Evolutionary conservation across 202 grass and related monocot species (phyloP), one percentile per base, ranked within the genome.

Genomic region (Musa balbisiana): DNA sequence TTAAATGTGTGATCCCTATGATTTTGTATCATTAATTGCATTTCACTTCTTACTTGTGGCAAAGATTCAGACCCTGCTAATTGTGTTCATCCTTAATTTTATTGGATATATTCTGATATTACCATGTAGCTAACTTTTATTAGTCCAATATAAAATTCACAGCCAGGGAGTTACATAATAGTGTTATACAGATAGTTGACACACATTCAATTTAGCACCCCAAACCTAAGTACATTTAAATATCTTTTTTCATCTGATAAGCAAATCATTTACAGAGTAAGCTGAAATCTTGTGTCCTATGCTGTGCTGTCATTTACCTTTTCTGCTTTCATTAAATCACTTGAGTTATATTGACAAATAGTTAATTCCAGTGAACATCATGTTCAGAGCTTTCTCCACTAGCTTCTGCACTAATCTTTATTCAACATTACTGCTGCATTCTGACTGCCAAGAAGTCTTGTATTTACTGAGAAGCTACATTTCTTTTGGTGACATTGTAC

Each of bases 401-500:
- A 43, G 6, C 49, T 69, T 29, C 15, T 49, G 27, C 22, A 50
- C 53, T 22, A 67, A 52, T 20, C 52, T 72, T n/a, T 67, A 11
- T 59, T 84, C 23, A 23, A 76, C 0, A 0, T 69, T 19, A 55
- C 72, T 51, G 54, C 29, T 84, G 51, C 65, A 81, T 62, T 6
- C 67, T 67, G 16, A 51, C 25, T 55, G n/a, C 8, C 63, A 65
- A 65, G 63, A 13, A 65, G 12, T 26, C 21, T 13, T 24, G 13
- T 26, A 65, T 65, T 24, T 24, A 25, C 12, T 26, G 10, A 11
- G 63, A 26, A 26, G 23, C 19, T 64, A 11, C 60, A 77, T 67
- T 52, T 56, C 4, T 62, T 80, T 50, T 51, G 43, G 56, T 59
- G 17, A 49, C 55, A 71, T 52, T 71, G 10, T 49, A 68, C 16